These are phyloP conservation scores for Nannochloropsis salina DNA, from an alignment of 108 stramenopile genomes.

Conservation along the genomic window DNA sequence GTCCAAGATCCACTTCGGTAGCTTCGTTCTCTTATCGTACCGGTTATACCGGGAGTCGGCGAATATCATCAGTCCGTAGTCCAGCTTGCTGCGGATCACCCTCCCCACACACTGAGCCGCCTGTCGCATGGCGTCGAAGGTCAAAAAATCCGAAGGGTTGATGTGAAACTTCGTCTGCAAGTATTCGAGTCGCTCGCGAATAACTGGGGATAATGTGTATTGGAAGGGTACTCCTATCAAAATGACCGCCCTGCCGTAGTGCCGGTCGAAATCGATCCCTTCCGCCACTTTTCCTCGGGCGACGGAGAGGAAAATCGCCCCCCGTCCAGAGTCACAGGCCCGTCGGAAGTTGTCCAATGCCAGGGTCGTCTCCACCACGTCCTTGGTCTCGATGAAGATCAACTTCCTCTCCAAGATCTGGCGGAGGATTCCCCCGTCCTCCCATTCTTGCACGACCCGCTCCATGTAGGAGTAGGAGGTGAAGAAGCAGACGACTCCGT, in stretches of 20 bases:
- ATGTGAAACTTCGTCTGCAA: conserved; percentile 59
- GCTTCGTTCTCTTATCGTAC: conserved; percentile 85
- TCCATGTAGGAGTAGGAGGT: conserved; percentile 98
- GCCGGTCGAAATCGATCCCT: conserved; percentile 99
- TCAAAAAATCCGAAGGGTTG: conserved; percentile 71
- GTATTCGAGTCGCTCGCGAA: conserved; percentile 88
- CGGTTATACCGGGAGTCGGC: conserved; percentile 75
- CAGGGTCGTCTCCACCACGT: conserved; percentile 96
- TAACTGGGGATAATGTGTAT: conserved; percentile 89
- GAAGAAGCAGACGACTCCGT: conserved; percentile 96
- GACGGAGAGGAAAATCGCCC: conserved; percentile 95
- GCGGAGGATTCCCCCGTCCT: conserved; percentile 73
- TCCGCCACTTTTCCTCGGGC: conserved; percentile 92
- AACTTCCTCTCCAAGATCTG: conserved; percentile 86
- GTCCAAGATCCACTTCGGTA: conserved; percentile 94
- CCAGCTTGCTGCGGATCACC: conserved; percentile 53
- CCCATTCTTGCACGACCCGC: conserved; percentile 83
- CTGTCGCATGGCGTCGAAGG: conserved; percentile 59
- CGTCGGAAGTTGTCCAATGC: conserved; percentile 92
- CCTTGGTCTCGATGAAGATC: conserved; percentile 97
- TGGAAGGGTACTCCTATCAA: conserved; percentile 99
- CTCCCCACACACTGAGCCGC: conserved; percentile 55
- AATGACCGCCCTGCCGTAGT: conserved; percentile 94
- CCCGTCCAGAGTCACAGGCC: conserved; percentile 95
- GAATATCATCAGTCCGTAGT: conserved; percentile 54